Conservation (phyloP, 2,329 filamentous ascomycete genomes). For the Fulvia fulva region DNA sequence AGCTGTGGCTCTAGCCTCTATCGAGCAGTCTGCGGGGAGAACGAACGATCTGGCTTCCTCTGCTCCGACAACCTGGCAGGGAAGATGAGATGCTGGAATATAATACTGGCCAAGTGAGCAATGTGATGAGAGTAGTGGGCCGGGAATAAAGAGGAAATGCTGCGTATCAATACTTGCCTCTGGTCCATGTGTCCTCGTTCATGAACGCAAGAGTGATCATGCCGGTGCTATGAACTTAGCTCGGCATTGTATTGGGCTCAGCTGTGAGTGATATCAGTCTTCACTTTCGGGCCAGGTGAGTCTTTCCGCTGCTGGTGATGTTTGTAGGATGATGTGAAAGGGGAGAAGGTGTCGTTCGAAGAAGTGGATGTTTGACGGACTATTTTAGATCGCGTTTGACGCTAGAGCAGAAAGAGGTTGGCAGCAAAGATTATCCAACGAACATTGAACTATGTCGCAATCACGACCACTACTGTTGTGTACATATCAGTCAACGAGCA, state of each 20-base stretch:
- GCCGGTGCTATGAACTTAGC: background rate
- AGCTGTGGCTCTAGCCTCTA: background rate
- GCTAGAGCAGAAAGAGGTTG: background rate
- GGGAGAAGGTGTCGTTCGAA: too few relatives aligned
- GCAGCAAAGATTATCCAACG: background rate
- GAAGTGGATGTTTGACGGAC: background rate
- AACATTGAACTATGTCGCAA: background rate
- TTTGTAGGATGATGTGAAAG: background rate
- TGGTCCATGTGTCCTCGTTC: background rate
- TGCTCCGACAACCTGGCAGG: conserved; percentile 12
- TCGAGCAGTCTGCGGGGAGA: conserved; percentile 2
- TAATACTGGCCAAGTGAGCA: background rate
- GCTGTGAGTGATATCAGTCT: too few relatives aligned
- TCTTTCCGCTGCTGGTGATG: background rate
- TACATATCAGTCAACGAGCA: background rate
- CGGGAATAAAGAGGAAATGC: conserved; percentile 1
- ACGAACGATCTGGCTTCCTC: conserved; percentile 8
- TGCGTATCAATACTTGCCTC: background rate
- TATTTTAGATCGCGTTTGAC: background rate
- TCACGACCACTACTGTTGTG: background rate
- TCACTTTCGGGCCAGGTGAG: too few relatives aligned
- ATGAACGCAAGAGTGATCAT: background rate
- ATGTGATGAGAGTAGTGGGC: background rate
- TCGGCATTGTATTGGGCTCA: background rate
- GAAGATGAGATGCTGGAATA: background rate